Percentiles rank a stretch among this genome's conserved stretches.
Evolutionary conservation across 2,329 filamentous ascomycete species (phyloP).

Genomic region (Phyllosticta citrichinensis): DNA sequence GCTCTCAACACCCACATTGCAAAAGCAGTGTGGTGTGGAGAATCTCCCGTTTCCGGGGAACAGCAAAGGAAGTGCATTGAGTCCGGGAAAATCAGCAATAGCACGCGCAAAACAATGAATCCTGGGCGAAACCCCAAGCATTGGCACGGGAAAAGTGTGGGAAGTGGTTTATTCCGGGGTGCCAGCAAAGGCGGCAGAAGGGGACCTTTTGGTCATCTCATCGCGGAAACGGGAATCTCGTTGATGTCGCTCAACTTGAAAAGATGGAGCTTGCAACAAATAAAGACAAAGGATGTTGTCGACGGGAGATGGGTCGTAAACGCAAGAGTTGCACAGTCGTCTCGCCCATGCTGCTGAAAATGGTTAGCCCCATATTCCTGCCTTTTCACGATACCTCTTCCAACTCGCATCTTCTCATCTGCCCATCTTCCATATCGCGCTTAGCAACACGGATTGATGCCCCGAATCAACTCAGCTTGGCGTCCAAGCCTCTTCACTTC

Average conservation of each 20-base stretch:
- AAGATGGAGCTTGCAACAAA: neutral
- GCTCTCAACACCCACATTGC: neutral
- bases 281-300: neutral
- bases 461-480: too few relatives aligned
- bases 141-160: neutral
- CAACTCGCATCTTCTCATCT: neutral
- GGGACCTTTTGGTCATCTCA: neutral
- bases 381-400: neutral
- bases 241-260: neutral
- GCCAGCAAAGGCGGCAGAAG: neutral
- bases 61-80: neutral
- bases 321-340: neutral
- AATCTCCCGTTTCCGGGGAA: neutral
- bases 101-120: neutral
- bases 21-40: neutral
- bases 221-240: neutral
- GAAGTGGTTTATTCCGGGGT: neutral
- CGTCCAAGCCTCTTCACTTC: too few relatives aligned
- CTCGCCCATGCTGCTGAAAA: neutral
- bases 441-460: too few relatives aligned
- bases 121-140: neutral
- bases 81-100: neutral
- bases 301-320: neutral
- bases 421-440: neutral
- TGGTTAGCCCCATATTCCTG: neutral